Evolutionary conservation across 2,329 filamentous ascomycete genomes (phyloP).

Genomic region (Sporothrix globosa): DNA sequence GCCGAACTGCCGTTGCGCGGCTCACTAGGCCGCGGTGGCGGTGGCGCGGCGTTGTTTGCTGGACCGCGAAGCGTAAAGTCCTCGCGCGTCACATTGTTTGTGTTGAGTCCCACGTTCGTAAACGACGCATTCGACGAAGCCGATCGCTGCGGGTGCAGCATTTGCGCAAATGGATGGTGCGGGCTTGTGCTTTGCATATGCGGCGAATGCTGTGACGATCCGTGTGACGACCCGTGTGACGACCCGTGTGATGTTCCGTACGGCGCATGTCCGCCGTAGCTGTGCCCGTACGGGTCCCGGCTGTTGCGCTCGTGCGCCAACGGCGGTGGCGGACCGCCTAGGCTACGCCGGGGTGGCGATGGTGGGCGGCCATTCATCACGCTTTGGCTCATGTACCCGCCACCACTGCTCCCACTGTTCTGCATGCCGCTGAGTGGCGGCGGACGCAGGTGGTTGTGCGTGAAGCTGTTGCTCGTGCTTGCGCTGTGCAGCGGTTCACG

Average conservation of each 20-base stretch:
- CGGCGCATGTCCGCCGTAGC: too few species aligned
- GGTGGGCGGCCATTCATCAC: conserved; percentile 51
- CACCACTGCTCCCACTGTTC: conserved; percentile 24
- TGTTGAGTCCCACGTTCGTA: background rate
- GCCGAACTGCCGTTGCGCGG: conserved; percentile 63
- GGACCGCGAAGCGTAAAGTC: conserved; percentile 36
- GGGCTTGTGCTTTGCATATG: conserved; percentile 42
- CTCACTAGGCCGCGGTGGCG: conserved; percentile 44
- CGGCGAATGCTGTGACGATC: conserved; percentile 38
- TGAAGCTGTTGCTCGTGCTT: conserved; percentile 31
- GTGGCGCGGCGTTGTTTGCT: conserved; percentile 33
- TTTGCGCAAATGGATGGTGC: conserved; percentile 50
- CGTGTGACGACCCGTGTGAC: background rate
- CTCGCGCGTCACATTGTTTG: conserved; percentile 35
- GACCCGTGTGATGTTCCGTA: too few species aligned
- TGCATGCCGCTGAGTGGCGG: conserved; percentile 34
- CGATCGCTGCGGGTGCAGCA: conserved; percentile 40
- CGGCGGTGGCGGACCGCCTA: conserved; percentile 46
- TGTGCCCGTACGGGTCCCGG: background rate
- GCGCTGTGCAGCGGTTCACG: conserved; percentile 30
- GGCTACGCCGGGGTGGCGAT: conserved; percentile 50
- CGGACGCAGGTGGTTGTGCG: conserved; percentile 36
- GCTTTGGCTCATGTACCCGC: conserved; percentile 30
- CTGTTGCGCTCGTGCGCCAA: conserved; percentile 27
- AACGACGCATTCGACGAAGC: conserved; percentile 44